Percentiles rank a stretch among this genome's conserved stretches.
Evolutionary conservation across 495 filamentous ascomycete species (phyloP).

Genomic region (Penicillium daleae): DNA sequence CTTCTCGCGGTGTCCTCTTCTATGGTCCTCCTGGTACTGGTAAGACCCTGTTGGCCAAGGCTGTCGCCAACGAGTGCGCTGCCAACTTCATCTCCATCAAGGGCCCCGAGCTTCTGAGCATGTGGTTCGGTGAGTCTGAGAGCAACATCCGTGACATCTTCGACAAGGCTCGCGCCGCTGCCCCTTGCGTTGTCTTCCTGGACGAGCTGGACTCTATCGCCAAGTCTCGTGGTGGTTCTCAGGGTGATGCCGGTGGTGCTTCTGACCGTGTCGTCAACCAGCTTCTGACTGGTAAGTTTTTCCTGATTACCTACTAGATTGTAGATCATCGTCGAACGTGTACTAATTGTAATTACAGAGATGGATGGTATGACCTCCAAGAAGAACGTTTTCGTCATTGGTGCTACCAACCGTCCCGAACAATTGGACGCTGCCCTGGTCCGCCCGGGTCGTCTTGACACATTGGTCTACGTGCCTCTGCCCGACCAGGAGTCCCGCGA

Average conservation of each 20-base stretch:
- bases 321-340: neutral
- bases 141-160: slow-evolving; percentile 99
- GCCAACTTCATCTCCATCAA: slow-evolving; percentile 99
- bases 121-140: slow-evolving; percentile 99
- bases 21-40: slow-evolving; percentile 98
- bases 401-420: slow-evolving; percentile 97
- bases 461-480: slow-evolving; percentile 95
- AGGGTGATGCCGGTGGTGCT: slow-evolving; percentile 95
- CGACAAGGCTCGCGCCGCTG: slow-evolving; percentile 98
- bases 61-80: slow-evolving; percentile 97
- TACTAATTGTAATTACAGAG: slow-evolving; percentile 61
- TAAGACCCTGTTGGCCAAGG: slow-evolving; percentile 99
- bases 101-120: slow-evolving; percentile 95
- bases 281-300: slow-evolving; percentile 85
- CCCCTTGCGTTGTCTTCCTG: slow-evolving; percentile 98
- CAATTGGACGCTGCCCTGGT: slow-evolving; percentile 97
- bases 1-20: slow-evolving; percentile 97
- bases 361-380: slow-evolving; percentile 99
- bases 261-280: slow-evolving; percentile 99
- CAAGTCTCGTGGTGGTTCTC: slow-evolving; percentile 97
- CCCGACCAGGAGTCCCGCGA: slow-evolving; percentile 88
- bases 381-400: slow-evolving; percentile 99
- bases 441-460: slow-evolving; percentile 97
- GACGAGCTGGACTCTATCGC: slow-evolving; percentile 99
- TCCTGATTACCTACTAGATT: slow-evolving; percentile 4